A percentile compares a stretch with the other conserved stretches of the same genome.
Conservation (phyloP, 805 yeast genomes). For the Naumovozyma dairenensis region DNA sequence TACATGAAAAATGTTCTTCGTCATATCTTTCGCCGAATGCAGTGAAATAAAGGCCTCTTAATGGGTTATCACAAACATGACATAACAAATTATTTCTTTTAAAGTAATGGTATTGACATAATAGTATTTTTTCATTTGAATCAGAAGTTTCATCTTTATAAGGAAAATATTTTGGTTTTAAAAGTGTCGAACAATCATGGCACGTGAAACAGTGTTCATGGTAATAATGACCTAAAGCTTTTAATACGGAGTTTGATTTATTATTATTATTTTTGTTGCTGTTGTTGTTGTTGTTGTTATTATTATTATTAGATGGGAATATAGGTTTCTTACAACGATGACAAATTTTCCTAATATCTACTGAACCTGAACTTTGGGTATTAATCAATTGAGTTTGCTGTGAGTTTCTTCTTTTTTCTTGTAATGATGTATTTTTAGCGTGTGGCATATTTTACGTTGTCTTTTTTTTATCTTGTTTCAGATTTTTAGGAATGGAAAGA, state of each 20-base stretch:
- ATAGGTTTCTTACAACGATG: constrained; percentile 44
- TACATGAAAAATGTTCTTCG: constrained; percentile 90
- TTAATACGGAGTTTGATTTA: constrained; percentile 35
- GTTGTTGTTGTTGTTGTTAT: too few relatives aligned
- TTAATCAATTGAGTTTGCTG: too few relatives aligned
- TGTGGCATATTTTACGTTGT: too few relatives aligned
- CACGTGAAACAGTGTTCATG: constrained; percentile 87
- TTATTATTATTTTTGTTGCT: background rate
- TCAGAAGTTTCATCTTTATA: constrained; percentile 37
- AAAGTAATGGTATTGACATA: constrained; percentile 92
- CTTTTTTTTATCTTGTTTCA: too few relatives aligned
- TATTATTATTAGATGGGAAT: constrained; percentile 39
- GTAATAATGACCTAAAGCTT: constrained; percentile 70
- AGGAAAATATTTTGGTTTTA: constrained; percentile 86
- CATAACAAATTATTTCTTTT: constrained; percentile 79
- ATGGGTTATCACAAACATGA: constrained; percentile 69
- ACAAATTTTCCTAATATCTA: constrained; percentile 40
- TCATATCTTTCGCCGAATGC: constrained; percentile 90
- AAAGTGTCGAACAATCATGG: constrained; percentile 69
- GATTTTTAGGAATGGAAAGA: too few relatives aligned
- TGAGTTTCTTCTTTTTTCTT: too few relatives aligned
- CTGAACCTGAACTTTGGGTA: too few relatives aligned
- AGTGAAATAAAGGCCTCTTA: constrained; percentile 87
- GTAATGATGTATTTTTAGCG: too few relatives aligned
- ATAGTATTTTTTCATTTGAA: constrained; percentile 41